Base-by-base conservation (phyloP, 768 basidiomycete species). In the Tylopilus sp. region DNA sequence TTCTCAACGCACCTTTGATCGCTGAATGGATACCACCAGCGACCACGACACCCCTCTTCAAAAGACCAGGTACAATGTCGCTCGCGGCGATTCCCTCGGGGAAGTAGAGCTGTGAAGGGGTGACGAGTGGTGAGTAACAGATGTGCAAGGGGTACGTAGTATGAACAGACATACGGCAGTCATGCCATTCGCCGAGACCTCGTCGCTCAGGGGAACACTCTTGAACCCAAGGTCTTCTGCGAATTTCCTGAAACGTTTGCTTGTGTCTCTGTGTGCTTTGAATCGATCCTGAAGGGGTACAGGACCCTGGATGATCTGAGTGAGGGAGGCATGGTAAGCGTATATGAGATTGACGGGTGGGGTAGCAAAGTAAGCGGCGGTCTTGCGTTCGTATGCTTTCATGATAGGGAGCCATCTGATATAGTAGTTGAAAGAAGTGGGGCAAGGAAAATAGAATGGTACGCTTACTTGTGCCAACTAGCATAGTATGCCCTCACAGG, bases 321-420 rank as follows among this genome's bases (percentile, higher is more conserved):
- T 70, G 47, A 99, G 80, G 10, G 94, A 87, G n/a, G 83, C 79
- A 63, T 87, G 84, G 69, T 90, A 91, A 3, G 97, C 91, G 69
- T 92, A 90, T 64, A 98, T 84, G 60, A 99, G 83, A 73, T 97
- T 96, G 54, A 95, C 90, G 9, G 93, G 94, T 3, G 93, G 91
- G 1, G 94, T 98, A 9, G 95, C 96, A 70, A 98, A 98, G 77
- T 98, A 98, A 19, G 86, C 86, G 0, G 92, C 78, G 12, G 72
- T 73, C 54, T 90, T 90, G 53, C 73, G 72, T 74, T 98, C 94
- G 69, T 98, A 99, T 3, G 87, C 85, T 62, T 86, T 81, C 95
- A 98, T 98, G 67, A 97, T 85, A 1, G 93, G 92, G 41, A 95
- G 76, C 91, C 91, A 93, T 62, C 88, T 89, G 50, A 13, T 16